These are phyloP conservation scores for Colletotrichum gloeosporioides DNA, from an alignment of 2,329 filamentous ascomycete species.

Conservation along the genomic window DNA sequence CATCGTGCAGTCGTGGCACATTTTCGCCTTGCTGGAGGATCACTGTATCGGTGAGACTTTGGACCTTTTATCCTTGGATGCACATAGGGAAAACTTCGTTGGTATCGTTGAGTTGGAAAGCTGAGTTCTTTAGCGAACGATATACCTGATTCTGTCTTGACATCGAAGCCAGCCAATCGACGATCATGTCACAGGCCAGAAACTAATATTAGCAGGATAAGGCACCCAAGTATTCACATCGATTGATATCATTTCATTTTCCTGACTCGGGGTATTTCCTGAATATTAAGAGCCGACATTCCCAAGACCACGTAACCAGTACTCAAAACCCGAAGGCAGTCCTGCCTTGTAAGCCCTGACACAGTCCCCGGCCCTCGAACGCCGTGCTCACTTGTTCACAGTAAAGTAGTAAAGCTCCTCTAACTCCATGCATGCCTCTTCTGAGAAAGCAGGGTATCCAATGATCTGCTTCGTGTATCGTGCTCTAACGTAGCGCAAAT, in stretches of 20 bases:
- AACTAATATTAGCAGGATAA: no score
- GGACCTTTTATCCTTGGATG: no score
- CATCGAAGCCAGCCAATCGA: no score
- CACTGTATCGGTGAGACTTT: no score
- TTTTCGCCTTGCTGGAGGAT: no score
- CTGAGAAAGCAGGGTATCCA: background rate
- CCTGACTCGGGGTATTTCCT: background rate
- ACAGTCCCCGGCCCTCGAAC: background rate
- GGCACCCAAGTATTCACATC: background rate
- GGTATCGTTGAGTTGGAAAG: no score
- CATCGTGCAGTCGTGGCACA: no score
- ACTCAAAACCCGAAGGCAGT: background rate
- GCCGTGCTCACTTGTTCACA: background rate
- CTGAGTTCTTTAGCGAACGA: no score
- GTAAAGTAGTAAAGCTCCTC: background rate
- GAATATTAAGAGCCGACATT: background rate
- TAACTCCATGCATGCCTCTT: background rate
- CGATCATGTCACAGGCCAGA: no score
- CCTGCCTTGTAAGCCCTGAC: background rate
- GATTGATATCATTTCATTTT: background rate
- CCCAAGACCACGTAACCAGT: background rate
- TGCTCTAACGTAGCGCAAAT: background rate
- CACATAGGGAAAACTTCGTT: no score
- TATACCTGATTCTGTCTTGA: no score
- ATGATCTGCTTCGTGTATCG: background rate